Percentiles rank a stretch among this genome's conserved stretches.
Conservation (phyloP, 371 early-diverging fungal genomes). For the Rhizopus microsporus region DNA sequence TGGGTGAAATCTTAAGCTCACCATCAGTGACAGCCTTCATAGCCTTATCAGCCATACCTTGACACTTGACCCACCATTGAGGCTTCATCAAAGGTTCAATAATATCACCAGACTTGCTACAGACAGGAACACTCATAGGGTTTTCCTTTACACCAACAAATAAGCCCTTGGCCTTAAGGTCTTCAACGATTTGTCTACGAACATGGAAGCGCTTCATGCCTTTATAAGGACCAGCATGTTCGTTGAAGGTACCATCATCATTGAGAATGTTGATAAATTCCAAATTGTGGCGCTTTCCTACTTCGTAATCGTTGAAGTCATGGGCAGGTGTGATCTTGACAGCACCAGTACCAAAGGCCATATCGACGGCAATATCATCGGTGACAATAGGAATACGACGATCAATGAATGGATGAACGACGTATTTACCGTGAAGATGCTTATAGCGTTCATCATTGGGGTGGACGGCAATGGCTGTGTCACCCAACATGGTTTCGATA, state of each 20-base stretch:
- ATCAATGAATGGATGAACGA: constrained; percentile 94
- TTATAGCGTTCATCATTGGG: constrained; percentile 81
- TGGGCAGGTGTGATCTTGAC: constrained; percentile 99
- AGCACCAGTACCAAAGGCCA: constrained; percentile 98
- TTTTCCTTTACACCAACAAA: constrained; percentile 89
- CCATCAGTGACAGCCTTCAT: constrained; percentile 87
- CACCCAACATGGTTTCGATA: constrained; percentile 99
- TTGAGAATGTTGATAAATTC: constrained; percentile 95
- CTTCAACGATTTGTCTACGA: constrained; percentile 86
- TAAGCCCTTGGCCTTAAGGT: constrained; percentile 86
- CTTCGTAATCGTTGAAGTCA: constrained; percentile 98
- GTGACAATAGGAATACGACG: constrained; percentile 92
- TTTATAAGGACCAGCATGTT: constrained; percentile 82
- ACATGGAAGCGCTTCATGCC: constrained; percentile 98
- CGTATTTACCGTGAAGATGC: constrained; percentile 93
- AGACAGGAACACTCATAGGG: constrained; percentile 95
- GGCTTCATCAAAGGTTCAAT: constrained; percentile 99
- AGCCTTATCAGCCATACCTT: constrained; percentile 89
- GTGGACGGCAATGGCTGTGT: constrained; percentile 97
- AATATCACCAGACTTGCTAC: constrained; percentile 93
- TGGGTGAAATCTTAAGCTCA: constrained; percentile 88
- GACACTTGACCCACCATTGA: constrained; percentile 99
- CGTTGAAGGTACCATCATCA: constrained; percentile 95
- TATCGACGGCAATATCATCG: constrained; percentile 92
- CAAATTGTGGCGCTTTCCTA: constrained; percentile 95